Percentiles rank a stretch among this genome's conserved stretches.
Evolutionary conservation across 1,284 basidiomycete species (phyloP).

Genomic region (Melanopsichium pennsylvanicum): DNA sequence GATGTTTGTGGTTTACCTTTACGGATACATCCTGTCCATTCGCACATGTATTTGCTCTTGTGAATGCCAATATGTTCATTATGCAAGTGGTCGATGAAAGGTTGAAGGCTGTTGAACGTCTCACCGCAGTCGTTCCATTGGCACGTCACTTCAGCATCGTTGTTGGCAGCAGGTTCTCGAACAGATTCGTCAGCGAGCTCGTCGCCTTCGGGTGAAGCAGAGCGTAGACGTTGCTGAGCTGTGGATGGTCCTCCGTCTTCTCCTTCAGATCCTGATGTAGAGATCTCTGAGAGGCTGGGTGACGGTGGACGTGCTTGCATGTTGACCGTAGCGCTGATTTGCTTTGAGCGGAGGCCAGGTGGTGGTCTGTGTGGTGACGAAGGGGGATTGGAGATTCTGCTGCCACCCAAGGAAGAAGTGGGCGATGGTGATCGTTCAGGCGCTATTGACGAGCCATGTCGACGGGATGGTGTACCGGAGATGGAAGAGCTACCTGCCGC

Average conservation of each 20-base stretch:
- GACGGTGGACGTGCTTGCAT: constrained; percentile 25
- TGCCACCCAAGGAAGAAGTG: constrained; percentile 16
- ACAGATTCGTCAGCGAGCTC: constrained; percentile 43
- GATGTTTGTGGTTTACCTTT: constrained; percentile 83
- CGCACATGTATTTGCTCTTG: constrained; percentile 84
- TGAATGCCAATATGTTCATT: constrained; percentile 80
- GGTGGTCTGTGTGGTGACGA: constrained; percentile 40
- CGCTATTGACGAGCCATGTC: constrained; percentile 9
- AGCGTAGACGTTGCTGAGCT: constrained; percentile 12
- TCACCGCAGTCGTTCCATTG: constrained; percentile 80
- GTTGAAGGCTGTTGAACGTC: constrained; percentile 75
- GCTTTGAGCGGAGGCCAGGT: constrained; percentile 2
- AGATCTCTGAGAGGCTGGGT: constrained; percentile 42
- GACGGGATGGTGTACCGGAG: constrained; percentile 14
- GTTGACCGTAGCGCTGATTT: not conserved
- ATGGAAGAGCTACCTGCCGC: constrained; percentile 10
- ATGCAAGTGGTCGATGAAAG: constrained; percentile 80
- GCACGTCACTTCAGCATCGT: constrained; percentile 68
- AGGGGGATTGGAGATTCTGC: constrained; percentile 28
- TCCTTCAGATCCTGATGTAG: constrained; percentile 55
- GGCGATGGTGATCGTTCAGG: constrained; percentile 35
- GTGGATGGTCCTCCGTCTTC: constrained; percentile 17
- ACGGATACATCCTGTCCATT: constrained; percentile 82
- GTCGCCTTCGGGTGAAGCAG: constrained; percentile 37
- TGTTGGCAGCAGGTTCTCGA: constrained; percentile 9